Percentiles rank a stretch among this genome's conserved stretches.
These are phyloP conservation scores for Hortiboletus campestris DNA, from an alignment of 768 basidiomycete species.

Conservation along the genomic window DNA sequence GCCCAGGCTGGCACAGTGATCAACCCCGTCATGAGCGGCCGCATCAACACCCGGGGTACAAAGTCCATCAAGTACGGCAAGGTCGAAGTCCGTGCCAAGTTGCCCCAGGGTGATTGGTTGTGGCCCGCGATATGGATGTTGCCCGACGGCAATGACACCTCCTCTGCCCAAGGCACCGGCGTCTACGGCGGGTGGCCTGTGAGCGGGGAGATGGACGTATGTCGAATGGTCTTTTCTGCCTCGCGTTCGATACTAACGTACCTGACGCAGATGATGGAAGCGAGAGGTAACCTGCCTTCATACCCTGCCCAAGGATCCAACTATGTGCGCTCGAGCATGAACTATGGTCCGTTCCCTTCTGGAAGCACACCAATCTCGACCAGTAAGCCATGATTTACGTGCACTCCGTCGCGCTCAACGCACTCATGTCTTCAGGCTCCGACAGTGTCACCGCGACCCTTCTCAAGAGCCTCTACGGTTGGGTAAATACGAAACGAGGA, in stretches of 20 bases:
- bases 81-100: conserved; percentile 58
- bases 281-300: conserved; percentile 45
- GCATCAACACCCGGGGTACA: conserved; percentile 50
- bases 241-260: not conserved
- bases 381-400: conserved; percentile 9
- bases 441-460: conserved; percentile 21
- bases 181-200: conserved; percentile 45
- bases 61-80: conserved; percentile 53
- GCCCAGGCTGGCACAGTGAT: conserved; percentile 36
- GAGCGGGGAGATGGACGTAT: conserved; percentile 58
- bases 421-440: not conserved
- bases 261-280: conserved; percentile 50
- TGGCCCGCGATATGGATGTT: conserved; percentile 36
- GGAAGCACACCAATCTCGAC: conserved; percentile 33
- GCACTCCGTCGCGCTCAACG: not conserved
- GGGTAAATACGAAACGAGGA: conserved; percentile 38
- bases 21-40: conserved; percentile 54
- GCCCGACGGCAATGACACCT: conserved; percentile 24
- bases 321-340: conserved; percentile 55
- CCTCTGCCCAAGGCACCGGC: conserved; percentile 17
- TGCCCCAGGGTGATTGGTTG: conserved; percentile 52
- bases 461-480: conserved; percentile 37
- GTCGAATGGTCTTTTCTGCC: conserved; percentile 17
- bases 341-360: conserved; percentile 58
- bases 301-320: conserved; percentile 44